Evolutionary conservation across 306 rosid genomes (phyloP), one percentile per base, ranked within the genome.

Genomic region (Canavalia ensiformis): DNA sequence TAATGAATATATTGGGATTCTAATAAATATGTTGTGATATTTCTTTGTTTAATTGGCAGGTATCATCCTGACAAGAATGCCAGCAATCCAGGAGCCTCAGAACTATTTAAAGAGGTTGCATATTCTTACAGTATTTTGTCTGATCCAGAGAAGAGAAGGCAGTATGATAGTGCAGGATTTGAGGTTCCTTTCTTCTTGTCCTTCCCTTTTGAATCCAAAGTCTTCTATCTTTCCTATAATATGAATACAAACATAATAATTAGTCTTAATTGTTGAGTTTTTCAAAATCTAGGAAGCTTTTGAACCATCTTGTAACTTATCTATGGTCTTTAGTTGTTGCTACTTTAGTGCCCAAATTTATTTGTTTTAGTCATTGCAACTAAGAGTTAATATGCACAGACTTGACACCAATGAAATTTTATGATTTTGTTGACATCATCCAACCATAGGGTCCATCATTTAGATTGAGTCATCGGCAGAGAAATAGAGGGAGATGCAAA

Each of bases 1-100:
- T 72, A 4, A 25, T 39, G 84, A 35, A 45, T 8, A 46, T 63
- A 65, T 58, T 35, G 28, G 51, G 56, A 50, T 59, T 72, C 44
- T 74, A 68, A 80, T 50, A 51, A 4, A 39, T 74, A 34, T 44
- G 6, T 44, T 44, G 47, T 44, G 4, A 37, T 37, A 37, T 37
- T 37, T 81, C 57, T 76, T n/a, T 56, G 34, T 75, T 11, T 35
- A 11, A 70, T 79, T 77, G 72, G 44, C 79, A 96, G 99, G 88
- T 96, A 93, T 75, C 99, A 96, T 79, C 99, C 99, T 54, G 99
- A 96, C 89, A 96, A 96, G 90, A 96, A 96, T 82, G 95, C 87
- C 7, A 88, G 69, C 88, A 92, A 90, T 77, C 99, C 99, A 37
- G 98, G 92, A 82, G 99, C 98, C 81, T 91, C 99, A 0, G 99